A percentile compares a stretch with the other conserved stretches of the same genome.
Conservation (phyloP, 2,329 filamentous ascomycete species). For the Colletotrichum simmondsii region DNA sequence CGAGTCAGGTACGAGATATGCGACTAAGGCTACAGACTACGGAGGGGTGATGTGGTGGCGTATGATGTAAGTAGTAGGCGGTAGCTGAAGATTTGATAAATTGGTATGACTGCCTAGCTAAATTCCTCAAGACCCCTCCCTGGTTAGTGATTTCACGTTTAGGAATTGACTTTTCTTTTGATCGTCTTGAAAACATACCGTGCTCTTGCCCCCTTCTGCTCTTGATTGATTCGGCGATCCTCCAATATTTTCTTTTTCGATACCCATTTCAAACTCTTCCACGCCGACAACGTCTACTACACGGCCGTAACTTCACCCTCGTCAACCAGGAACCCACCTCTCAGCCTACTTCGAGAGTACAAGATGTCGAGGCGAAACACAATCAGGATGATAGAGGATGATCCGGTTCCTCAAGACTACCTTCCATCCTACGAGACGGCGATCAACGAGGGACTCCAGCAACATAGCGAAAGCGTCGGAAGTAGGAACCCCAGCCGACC, state of each 20-base stretch:
- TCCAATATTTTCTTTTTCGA: neutral
- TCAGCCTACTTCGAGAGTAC: neutral
- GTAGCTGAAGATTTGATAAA: neutral
- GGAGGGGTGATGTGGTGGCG: neutral
- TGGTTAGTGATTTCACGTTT: too few species aligned
- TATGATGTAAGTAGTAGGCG: conserved; percentile 13
- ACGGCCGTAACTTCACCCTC: neutral
- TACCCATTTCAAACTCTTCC: neutral
- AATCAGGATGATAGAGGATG: conserved; percentile 3
- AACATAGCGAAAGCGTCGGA: conserved; percentile 19
- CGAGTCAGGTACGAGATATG: conserved; percentile 15
- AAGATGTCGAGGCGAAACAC: conserved; percentile 17
- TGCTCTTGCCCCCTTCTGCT: too few species aligned
- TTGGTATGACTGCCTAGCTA: neutral
- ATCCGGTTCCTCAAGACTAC: conserved; percentile 9
- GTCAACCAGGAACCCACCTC: too few species aligned
- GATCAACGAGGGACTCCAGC: neutral
- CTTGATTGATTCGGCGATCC: neutral
- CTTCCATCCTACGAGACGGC: conserved; percentile 26
- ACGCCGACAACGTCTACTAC: neutral
- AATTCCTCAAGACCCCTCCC: neutral
- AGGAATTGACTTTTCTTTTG: neutral
- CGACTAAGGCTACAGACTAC: neutral
- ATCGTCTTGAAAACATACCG: neutral
- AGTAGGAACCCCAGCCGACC: neutral